These are phyloP conservation scores for Umbelopsis ramanniana DNA, from an alignment of 192 early-diverging fungal species.

Conservation along the genomic window DNA sequence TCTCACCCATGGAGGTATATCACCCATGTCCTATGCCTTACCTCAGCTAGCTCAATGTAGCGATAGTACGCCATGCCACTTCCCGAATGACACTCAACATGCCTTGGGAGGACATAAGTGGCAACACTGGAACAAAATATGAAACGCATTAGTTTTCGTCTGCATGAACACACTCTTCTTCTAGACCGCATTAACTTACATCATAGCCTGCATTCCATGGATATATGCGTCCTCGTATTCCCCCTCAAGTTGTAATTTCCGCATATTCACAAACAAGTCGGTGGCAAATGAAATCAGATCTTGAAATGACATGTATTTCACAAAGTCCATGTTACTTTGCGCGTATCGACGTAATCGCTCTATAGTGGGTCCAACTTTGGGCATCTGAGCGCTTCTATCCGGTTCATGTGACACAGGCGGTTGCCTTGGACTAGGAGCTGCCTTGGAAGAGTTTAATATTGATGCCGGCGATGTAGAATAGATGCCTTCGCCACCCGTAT, in stretches of 20 bases:
- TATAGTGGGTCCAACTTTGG: neutral
- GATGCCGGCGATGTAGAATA: constrained; percentile 1
- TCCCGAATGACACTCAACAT: neutral
- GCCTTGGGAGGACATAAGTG: neutral
- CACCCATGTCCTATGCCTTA: too few relatives aligned
- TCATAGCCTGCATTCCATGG: neutral
- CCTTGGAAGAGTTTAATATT: neutral
- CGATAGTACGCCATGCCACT: neutral
- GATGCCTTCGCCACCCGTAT: neutral
- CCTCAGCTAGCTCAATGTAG: neutral
- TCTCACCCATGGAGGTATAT: neutral
- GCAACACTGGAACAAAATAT: neutral
- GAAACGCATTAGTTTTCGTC: neutral
- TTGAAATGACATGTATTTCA: neutral
- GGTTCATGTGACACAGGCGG: neutral
- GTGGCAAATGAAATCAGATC: neutral
- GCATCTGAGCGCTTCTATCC: neutral
- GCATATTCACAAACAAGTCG: constrained; percentile 1
- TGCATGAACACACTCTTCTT: neutral
- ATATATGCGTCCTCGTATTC: constrained; percentile 9
- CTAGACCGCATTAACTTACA: neutral
- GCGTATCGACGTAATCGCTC: neutral
- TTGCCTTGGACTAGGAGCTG: neutral
- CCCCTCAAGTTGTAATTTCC: neutral
- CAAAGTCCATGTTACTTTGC: neutral